Evolutionary conservation across 352 stramenopile genomes (phyloP).

Genomic region (Pythium scleroteichum): DNA sequence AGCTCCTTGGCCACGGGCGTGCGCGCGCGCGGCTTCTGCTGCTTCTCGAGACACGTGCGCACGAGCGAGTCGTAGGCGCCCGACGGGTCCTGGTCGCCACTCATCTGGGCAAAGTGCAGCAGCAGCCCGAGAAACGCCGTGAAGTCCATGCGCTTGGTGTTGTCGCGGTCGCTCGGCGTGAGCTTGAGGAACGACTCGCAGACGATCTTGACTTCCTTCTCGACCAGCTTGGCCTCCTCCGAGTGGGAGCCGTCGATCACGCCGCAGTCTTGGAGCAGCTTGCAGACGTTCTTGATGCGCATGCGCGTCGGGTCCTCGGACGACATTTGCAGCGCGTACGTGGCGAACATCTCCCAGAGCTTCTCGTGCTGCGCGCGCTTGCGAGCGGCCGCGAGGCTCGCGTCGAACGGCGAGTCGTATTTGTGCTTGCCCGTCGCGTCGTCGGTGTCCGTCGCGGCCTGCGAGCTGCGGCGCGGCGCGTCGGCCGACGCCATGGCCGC

Average conservation of each 20-base stretch:
- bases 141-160: constrained; percentile 71
- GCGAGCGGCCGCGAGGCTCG: constrained; percentile 47
- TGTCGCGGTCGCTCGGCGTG: constrained; percentile 59
- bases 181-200: constrained; percentile 70
- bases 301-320: constrained; percentile 77
- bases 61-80: constrained; percentile 66
- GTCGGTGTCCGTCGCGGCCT: not conserved
- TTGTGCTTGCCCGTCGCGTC: constrained; percentile 18
- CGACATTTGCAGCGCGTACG: constrained; percentile 75
- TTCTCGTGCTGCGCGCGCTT: constrained; percentile 68
- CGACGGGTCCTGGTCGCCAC: constrained; percentile 48
- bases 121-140: constrained; percentile 67
- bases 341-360: constrained; percentile 79
- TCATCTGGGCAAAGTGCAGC: constrained; percentile 72
- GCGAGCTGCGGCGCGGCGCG: constrained; percentile 8
- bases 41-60: constrained; percentile 65
- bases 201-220: constrained; percentile 76
- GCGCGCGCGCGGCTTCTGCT: constrained; percentile 55
- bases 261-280: constrained; percentile 75
- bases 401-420: constrained; percentile 68
- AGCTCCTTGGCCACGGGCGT: constrained; percentile 49
- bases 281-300: constrained; percentile 63
- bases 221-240: constrained; percentile 60
- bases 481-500: constrained; percentile 4
- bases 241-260: constrained; percentile 59